phyloP scores from a whole-genome alignment of 495 filamentous ascomycete species.

The Penicillium nucicola region DNA sequence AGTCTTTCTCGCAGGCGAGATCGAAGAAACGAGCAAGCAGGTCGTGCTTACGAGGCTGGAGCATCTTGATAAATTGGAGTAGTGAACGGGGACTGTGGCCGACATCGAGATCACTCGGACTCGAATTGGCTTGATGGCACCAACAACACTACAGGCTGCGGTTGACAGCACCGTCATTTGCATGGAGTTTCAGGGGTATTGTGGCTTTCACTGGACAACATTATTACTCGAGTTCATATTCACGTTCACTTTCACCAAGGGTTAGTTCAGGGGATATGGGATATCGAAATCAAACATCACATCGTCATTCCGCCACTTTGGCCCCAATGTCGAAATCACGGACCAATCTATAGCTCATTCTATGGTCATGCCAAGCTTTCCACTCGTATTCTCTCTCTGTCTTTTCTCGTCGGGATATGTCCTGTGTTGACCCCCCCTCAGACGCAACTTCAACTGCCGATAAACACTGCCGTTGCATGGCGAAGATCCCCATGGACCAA shows the following conservation, averaged over 20 bases:
- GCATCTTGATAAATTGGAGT: constrained; percentile 96
- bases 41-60: constrained; percentile 92
- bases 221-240: constrained; percentile 3
- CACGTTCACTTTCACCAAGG: not conserved
- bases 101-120: not conserved
- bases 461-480: constrained; percentile 4
- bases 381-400: constrained; percentile 15
- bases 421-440: not conserved
- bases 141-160: not conserved
- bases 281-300: not conserved
- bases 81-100: not conserved
- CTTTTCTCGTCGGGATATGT: not conserved
- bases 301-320: constrained; percentile 18
- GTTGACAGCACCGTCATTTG: constrained; percentile 12
- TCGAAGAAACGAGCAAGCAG: constrained; percentile 97
- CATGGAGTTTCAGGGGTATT: constrained; percentile 22
- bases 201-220: constrained; percentile 7
- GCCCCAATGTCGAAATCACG: constrained; percentile 22
- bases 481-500: constrained; percentile 1
- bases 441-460: constrained; percentile 9
- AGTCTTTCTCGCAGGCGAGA: constrained; percentile 93
- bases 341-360: constrained; percentile 13
- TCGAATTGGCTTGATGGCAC: too few species aligned
- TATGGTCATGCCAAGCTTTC: constrained; percentile 15
- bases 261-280: not conserved